A percentile compares a stretch with the other conserved stretches of the same genome.
Conservation (phyloP, 176 grass and related monocot species). For the Pontederia crassipes region DNA sequence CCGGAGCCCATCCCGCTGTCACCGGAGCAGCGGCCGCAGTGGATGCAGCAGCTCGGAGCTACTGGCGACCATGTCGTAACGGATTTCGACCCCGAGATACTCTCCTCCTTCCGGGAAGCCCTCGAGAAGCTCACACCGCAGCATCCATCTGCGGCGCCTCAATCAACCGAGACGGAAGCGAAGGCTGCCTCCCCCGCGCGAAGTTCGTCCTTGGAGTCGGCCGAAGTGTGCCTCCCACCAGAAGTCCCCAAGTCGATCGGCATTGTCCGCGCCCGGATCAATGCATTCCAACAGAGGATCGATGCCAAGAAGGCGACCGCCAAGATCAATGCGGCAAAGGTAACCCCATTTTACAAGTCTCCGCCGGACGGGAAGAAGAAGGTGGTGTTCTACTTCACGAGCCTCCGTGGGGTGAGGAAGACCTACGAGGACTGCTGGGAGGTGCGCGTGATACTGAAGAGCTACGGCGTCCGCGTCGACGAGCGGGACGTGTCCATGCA, state of each 20-base stretch:
- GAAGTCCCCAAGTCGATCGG: not conserved
- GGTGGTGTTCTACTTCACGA: slow-evolving; percentile 77
- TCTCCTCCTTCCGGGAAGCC: slow-evolving; percentile 47
- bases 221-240: not conserved
- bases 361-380: slow-evolving; percentile 32
- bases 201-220: not conserved
- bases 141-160: not conserved
- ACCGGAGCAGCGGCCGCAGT: slow-evolving; percentile 12
- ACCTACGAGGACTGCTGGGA: slow-evolving; percentile 65
- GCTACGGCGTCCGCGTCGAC: slow-evolving; percentile 60
- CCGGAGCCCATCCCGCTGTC: slow-evolving; percentile 1
- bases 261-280: slow-evolving; percentile 11
- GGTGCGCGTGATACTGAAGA: slow-evolving; percentile 45
- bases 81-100: slow-evolving; percentile 40
- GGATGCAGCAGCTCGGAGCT: slow-evolving; percentile 34
- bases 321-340: slow-evolving; percentile 11
- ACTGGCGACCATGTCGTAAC: slow-evolving; percentile 14
- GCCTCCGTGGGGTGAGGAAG: slow-evolving; percentile 56
- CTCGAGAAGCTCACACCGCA: slow-evolving; percentile 24
- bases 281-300: slow-evolving; percentile 30
- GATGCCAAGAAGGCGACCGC: slow-evolving; percentile 19
- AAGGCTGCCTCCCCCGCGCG: not conserved
- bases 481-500: slow-evolving; percentile 79
- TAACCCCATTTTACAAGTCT: slow-evolving; percentile 2
- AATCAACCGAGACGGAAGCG: slow-evolving; percentile 3